These are phyloP conservation scores for Graphilbum sp. DNA, from an alignment of 2,329 filamentous ascomycete genomes.

Conservation along the genomic window DNA sequence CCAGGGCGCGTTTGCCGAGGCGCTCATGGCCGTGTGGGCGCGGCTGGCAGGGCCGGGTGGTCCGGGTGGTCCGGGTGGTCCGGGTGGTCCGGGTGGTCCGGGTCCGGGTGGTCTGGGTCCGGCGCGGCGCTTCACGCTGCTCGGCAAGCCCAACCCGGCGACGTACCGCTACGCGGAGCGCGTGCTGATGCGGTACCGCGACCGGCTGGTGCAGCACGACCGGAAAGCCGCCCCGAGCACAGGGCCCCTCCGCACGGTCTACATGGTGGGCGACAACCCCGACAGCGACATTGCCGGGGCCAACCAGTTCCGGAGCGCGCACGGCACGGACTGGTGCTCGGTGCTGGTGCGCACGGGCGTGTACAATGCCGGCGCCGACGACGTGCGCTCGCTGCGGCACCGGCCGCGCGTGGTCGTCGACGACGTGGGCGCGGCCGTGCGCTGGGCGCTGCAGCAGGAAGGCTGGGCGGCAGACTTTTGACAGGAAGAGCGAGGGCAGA, in stretches of 20 bases:
- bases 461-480: conserved; percentile 9
- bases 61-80: not conserved
- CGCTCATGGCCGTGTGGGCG: conserved; percentile 64
- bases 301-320: conserved; percentile 52
- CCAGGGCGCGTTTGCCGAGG: conserved; percentile 78
- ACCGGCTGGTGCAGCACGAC: conserved; percentile 16
- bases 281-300: conserved; percentile 83
- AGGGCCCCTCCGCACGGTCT: conserved; percentile 52
- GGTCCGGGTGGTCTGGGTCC: conserved; percentile 12
- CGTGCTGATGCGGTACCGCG: conserved; percentile 46
- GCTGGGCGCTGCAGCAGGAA: conserved; percentile 16
- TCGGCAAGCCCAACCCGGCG: conserved; percentile 65
- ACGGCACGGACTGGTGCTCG: conserved; percentile 30
- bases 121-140: conserved; percentile 43
- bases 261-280: conserved; percentile 88
- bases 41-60: conserved; percentile 40
- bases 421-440: conserved; percentile 15
- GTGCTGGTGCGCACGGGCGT: conserved; percentile 18
- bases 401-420: conserved; percentile 12
- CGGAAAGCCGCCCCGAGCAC: not conserved
- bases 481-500: not conserved
- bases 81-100: conserved; percentile 9
- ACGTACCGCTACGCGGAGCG: conserved; percentile 79
- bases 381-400: conserved; percentile 9
- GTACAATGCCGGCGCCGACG: conserved; percentile 11